These are phyloP conservation scores for Pseudogymnoascus pannorum DNA, from an alignment of 2,329 filamentous ascomycete genomes.

Conservation along the genomic window DNA sequence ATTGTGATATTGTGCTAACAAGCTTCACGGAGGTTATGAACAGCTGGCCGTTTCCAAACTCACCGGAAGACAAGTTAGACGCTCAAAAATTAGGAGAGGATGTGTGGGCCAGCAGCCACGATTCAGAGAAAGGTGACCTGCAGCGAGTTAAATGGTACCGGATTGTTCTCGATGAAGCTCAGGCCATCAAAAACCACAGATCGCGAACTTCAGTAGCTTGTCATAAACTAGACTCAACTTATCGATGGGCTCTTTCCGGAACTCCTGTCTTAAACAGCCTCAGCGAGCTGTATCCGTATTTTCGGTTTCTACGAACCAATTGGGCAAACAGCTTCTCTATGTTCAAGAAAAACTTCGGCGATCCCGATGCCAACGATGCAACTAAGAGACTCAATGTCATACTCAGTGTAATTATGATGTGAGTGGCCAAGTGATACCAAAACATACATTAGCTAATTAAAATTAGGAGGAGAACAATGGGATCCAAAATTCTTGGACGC, in stretches of 20 bases:
- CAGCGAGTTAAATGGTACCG: slow-evolving; percentile 40
- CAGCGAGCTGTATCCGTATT: slow-evolving; percentile 24
- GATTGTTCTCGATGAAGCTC: slow-evolving; percentile 50
- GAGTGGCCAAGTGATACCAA: background rate
- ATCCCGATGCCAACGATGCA: slow-evolving; percentile 19
- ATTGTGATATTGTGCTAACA: slow-evolving; percentile 24
- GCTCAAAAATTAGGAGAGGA: slow-evolving; percentile 97
- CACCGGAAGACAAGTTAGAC: slow-evolving; percentile 79
- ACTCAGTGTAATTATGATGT: background rate
- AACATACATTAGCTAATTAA: background rate
- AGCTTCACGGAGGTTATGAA: slow-evolving; percentile 25
- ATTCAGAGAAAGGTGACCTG: slow-evolving; percentile 40
- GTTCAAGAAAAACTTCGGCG: slow-evolving; percentile 26
- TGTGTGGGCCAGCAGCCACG: slow-evolving; percentile 90
- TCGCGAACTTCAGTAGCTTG: slow-evolving; percentile 38
- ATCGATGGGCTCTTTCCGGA: slow-evolving; percentile 28
- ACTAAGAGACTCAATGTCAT: background rate
- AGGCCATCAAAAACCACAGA: slow-evolving; percentile 45
- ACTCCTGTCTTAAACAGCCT: slow-evolving; percentile 24
- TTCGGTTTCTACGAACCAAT: slow-evolving; percentile 22
- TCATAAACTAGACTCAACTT: slow-evolving; percentile 27
- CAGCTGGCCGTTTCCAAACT: slow-evolving; percentile 84
- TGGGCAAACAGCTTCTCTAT: background rate
- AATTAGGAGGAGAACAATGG: slow-evolving; percentile 41
- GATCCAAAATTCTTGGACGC: slow-evolving; percentile 43